A percentile compares a stretch with the other conserved stretches of the same genome.
Evolutionary conservation across 495 filamentous ascomycete genomes (phyloP).

Genomic region (Neurospora cerealis): DNA sequence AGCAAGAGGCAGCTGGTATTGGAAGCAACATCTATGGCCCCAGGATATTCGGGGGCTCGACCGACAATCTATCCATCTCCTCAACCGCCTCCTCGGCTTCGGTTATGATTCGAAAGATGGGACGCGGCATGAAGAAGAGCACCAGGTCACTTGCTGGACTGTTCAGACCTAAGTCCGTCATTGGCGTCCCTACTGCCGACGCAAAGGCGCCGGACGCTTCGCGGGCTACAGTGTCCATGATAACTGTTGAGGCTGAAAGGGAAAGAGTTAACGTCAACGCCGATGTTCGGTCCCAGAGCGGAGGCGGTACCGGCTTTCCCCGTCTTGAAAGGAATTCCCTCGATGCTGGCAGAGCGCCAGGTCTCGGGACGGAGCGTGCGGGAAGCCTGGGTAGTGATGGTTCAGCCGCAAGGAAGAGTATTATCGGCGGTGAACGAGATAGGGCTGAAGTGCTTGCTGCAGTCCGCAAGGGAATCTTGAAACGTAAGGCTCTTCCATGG

Average conservation of each 20-base stretch:
- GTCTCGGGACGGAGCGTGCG: slow-evolving; percentile 35
- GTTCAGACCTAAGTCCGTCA: slow-evolving; percentile 87
- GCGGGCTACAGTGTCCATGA: slow-evolving; percentile 77
- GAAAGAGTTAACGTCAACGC: slow-evolving; percentile 73
- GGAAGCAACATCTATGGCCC: slow-evolving; percentile 94
- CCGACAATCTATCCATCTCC: slow-evolving; percentile 93
- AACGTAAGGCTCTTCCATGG: slow-evolving; percentile 52
- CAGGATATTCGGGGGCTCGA: slow-evolving; percentile 80
- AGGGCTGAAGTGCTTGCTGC: slow-evolving; percentile 83
- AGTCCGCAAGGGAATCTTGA: slow-evolving; percentile 88
- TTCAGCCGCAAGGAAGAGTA: slow-evolving; percentile 64
- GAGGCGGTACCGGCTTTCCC: slow-evolving; percentile 76
- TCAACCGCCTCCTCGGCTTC: slow-evolving; percentile 97
- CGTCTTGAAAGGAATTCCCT: slow-evolving; percentile 75
- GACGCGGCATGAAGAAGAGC: slow-evolving; percentile 89
- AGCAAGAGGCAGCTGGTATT: slow-evolving; percentile 84
- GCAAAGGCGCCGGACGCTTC: slow-evolving; percentile 53
- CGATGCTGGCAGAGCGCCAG: slow-evolving; percentile 41
- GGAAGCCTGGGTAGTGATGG: slow-evolving; percentile 49
- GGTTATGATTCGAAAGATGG: slow-evolving; percentile 99
- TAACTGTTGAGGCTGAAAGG: slow-evolving; percentile 89
- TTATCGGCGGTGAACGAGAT: slow-evolving; percentile 83
- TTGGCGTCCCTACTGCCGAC: slow-evolving; percentile 66
- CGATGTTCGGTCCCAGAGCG: slow-evolving; percentile 55
- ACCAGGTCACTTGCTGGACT: slow-evolving; percentile 84